phyloP scores from a whole-genome alignment of 495 filamentous ascomycete genomes.

The Trichoderma reesei region DNA sequence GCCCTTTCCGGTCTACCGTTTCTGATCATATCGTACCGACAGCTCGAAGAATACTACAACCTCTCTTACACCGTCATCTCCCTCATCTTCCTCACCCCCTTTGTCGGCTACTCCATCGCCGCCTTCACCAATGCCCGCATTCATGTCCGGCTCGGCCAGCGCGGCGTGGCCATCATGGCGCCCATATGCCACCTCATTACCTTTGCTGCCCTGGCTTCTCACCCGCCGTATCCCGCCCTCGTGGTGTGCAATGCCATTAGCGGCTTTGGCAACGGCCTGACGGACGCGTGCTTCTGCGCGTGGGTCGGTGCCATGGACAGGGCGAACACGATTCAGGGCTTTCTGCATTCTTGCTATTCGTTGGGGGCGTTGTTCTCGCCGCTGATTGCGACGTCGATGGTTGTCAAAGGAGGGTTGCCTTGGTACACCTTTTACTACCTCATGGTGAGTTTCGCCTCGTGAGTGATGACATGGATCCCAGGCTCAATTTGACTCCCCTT shows the following conservation, averaged over 20 bases:
- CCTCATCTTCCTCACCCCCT: constrained; percentile 71
- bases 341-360: constrained; percentile 67
- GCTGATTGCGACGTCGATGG: constrained; percentile 65
- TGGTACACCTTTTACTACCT: constrained; percentile 64
- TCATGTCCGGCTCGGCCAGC: constrained; percentile 53
- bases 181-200: constrained; percentile 56
- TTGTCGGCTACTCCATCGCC: constrained; percentile 68
- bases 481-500: not conserved
- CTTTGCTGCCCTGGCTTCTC: constrained; percentile 56
- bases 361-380: constrained; percentile 67
- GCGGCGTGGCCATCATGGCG: constrained; percentile 59
- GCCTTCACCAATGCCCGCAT: constrained; percentile 59
- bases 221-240: constrained; percentile 68
- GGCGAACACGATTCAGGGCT: constrained; percentile 59
- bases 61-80: constrained; percentile 72
- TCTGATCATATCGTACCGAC: not conserved
- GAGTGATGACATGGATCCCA: constrained; percentile 14
- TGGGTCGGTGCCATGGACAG: constrained; percentile 70
- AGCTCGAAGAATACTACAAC: constrained; percentile 56
- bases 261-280: constrained; percentile 63
- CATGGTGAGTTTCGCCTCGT: constrained; percentile 24
- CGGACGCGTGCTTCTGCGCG: constrained; percentile 69
- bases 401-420: constrained; percentile 42
- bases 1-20: constrained; percentile 9
- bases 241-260: constrained; percentile 60